Base-by-base conservation (phyloP, 306 rosid genomes). In the Lathyrus tuberosus region DNA sequence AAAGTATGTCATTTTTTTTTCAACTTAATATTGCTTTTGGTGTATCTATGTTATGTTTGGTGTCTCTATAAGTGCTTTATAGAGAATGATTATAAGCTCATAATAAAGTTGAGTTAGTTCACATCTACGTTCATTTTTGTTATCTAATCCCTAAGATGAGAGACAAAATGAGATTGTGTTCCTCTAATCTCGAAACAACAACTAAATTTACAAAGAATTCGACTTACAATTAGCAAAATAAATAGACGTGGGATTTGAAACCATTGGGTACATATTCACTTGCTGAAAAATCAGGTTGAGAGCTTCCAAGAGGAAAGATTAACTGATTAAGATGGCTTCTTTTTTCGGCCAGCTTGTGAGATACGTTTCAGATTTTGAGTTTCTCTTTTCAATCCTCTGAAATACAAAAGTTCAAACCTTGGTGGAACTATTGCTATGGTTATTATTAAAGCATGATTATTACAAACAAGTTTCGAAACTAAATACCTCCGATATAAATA, bases 401-500 rank as follows among this genome's bases (percentile, higher is more conserved):
- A 72, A 75, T 51, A 68, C 16, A 70, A 60, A 67, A 8, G 52
- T 47, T 14, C n/a, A 72, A 60, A 76, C 52, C 48, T 38, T 53
- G 42, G 42, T 67, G 62, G 42, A 65, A n/a, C 35, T 26, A 38
- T 37, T n/a, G 12, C 8, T 70, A 83, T 48, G 52, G 15, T 60
- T 30, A 56, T 62, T 44, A 51, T 15, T 7, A 51, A 52, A 69
- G 20, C 33, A 67, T 62, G 73, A 52, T 56, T 33, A 24, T 59
- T 44, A 47, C 28, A 46, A 24, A 67, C 22, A 62, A 54, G 54
- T 44, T 73, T 2, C 10, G 37, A 70, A 62, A 18, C 30, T n/a
- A 67, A 33, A 80, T 85, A 90, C 96, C 96, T 87, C 56, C 33
- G 87, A 68, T 83, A 86, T 70, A 90, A 61, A 76, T 82, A 90